These are phyloP conservation scores for Neonectria sp. DNA, from an alignment of 2,329 filamentous ascomycete genomes.

Conservation along the genomic window DNA sequence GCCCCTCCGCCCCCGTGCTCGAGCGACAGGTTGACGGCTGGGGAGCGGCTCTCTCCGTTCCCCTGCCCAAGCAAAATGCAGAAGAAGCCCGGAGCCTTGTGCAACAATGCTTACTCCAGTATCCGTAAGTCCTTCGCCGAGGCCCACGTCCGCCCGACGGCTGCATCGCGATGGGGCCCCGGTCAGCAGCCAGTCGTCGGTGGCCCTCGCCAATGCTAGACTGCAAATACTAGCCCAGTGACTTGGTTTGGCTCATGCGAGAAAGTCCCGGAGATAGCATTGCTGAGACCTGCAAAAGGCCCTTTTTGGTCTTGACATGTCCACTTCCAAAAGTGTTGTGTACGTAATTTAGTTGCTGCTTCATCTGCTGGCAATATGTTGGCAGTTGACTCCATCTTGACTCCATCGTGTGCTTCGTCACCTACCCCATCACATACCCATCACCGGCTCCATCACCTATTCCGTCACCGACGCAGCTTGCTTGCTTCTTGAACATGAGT, in stretches of 20 bases:
- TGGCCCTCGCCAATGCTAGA: constrained; percentile 21
- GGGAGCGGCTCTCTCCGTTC: constrained; percentile 16
- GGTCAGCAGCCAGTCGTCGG: not conserved
- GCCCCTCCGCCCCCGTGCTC: constrained; percentile 51
- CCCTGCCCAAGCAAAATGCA: not conserved
- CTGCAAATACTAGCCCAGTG: constrained; percentile 26
- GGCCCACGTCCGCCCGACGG: not conserved
- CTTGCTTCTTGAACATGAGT: constrained; percentile 25
- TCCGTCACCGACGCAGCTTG: constrained; percentile 15
- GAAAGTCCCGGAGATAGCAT: constrained; percentile 38
- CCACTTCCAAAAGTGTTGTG: constrained; percentile 14
- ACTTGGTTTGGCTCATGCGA: constrained; percentile 35
- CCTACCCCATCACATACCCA: constrained; percentile 22
- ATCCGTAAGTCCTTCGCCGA: not conserved
- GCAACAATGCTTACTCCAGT: not conserved
- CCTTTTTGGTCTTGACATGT: not conserved
- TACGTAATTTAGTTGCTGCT: constrained; percentile 24
- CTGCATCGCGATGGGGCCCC: constrained; percentile 12
- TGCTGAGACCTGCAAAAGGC: constrained; percentile 18
- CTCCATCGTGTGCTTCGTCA: constrained; percentile 10
- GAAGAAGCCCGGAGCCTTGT: not conserved
- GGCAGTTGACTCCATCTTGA: constrained; percentile 5
- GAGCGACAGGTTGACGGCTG: constrained; percentile 47
- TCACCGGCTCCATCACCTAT: constrained; percentile 1
- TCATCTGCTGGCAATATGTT: constrained; percentile 1